Evolutionary conservation across 805 yeast genomes (phyloP).

Genomic region (Candida odintsovae): DNA sequence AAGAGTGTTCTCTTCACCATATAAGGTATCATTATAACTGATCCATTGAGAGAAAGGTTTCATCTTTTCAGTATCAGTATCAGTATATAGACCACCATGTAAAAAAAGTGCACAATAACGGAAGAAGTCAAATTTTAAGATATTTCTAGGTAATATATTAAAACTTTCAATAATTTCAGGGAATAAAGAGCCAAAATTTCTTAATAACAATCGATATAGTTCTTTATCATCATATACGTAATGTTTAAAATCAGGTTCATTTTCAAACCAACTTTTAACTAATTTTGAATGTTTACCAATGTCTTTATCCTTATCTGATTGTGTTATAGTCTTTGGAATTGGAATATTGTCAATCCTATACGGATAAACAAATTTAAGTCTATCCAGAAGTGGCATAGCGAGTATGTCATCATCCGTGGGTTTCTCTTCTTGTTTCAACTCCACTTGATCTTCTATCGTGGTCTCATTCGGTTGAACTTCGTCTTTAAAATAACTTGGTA

Average conservation of each 20-base stretch:
- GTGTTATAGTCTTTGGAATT: conserved; percentile 13
- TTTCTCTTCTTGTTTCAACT: not conserved
- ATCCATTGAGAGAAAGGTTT: conserved; percentile 58
- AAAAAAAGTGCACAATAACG: conserved; percentile 46
- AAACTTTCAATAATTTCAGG: conserved; percentile 52
- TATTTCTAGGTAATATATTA: conserved; percentile 44
- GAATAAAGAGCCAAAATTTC: conserved; percentile 29
- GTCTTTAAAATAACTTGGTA: not conserved
- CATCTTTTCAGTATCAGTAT: conserved; percentile 45
- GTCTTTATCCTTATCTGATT: conserved; percentile 39
- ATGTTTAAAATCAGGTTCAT: conserved; percentile 11
- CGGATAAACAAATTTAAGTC: conserved; percentile 11
- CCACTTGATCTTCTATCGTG: not conserved
- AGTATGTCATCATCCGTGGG: conserved; percentile 1
- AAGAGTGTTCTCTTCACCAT: conserved; percentile 27
- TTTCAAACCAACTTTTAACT: conserved; percentile 7
- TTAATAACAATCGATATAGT: conserved; percentile 17
- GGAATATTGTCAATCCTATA: conserved; percentile 19
- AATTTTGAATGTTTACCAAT: conserved; percentile 26
- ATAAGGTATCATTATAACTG: conserved; percentile 25
- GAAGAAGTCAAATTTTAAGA: conserved; percentile 50
- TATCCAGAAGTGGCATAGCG: conserved; percentile 9
- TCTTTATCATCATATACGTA: conserved; percentile 31
- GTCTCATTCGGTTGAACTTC: not conserved
- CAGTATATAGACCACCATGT: conserved; percentile 58